Base-by-base conservation (phyloP, 2,329 filamentous ascomycete genomes). In the Ophiostoma himal-ulmi region DNA sequence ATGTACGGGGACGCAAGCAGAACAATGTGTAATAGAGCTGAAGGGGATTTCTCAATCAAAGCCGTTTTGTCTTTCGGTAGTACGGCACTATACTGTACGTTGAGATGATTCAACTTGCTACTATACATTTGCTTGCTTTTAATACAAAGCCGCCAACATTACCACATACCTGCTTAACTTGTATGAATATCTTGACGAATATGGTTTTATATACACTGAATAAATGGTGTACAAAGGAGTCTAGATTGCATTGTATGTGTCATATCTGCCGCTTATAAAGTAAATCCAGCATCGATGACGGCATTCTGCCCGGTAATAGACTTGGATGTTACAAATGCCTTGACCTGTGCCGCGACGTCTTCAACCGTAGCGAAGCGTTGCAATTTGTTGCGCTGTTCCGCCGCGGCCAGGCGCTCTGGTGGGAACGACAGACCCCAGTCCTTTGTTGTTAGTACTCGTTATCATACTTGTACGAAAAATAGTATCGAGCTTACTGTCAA, bases 1-100 rank as follows among this genome's bases (percentile, higher is more conserved):
- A 92, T 74, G 71, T 87, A 30, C 64, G 68, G 68, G 70, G 26
- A 17, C 60, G 60, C 60, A 37, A 36, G 60, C 60, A 64, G 60
- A 64, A 64, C 34, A 64, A 64, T n/a, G 60, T 36, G 34, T 17
- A 64, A 17, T 57, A 37, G 54, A 57, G n/a, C 8, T 57, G 8
- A n/a, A 22, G 5, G 11, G n/a, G 48, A 17, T 7, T 20, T 17
- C 44, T n/a, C 44, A 48, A 48, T 44, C 39, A 17, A 5, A 44
- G 39, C 0, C 11, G 14, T 13, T 44, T 17, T 13, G 39, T 44
- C 10, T 4, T 5, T 17, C 4, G 39, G 14, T 44, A 13, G 10
- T 17, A 10, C 39, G 14, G 39, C 3, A 48, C 44, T 48, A 20
- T 17, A 48, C 44, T 48, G 44, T n/a, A 20, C 7, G 6, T n/a